Conservation (phyloP, 805 yeast genomes). For the Torulaspora gathmanii region DNA sequence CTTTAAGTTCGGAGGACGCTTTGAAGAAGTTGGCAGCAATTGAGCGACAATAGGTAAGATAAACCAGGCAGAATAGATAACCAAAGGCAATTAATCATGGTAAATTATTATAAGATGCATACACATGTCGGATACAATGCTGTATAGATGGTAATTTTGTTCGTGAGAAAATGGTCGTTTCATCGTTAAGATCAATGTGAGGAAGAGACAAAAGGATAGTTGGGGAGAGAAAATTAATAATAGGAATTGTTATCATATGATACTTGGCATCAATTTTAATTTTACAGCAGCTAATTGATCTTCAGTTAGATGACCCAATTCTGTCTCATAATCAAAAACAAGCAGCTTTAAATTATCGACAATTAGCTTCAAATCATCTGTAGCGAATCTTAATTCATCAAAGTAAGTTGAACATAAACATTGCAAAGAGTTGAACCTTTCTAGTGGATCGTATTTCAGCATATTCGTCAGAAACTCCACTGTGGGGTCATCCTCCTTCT, state of each 20-base stretch:
- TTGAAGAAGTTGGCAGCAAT: too few species aligned
- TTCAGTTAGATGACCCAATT: slow-evolving; percentile 27
- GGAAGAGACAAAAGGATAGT: neutral
- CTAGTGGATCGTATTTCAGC: slow-evolving; percentile 64
- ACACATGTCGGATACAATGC: slow-evolving; percentile 1
- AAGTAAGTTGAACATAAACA: slow-evolving; percentile 32
- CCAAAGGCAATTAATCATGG: neutral
- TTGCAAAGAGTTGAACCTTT: slow-evolving; percentile 53
- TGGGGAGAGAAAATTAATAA: neutral
- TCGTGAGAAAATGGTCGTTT: slow-evolving; percentile 5
- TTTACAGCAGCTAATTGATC: slow-evolving; percentile 30
- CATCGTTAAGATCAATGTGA: slow-evolving; percentile 9
- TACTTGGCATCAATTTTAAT: slow-evolving; percentile 17
- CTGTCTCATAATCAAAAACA: slow-evolving; percentile 28
- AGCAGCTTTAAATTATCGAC: slow-evolving; percentile 25
- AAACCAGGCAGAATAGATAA: neutral
- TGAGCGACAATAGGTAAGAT: neutral
- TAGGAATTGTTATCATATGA: slow-evolving; percentile 7
- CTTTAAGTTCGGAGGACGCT: neutral
- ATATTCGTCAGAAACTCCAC: slow-evolving; percentile 52
- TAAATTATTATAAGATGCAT: neutral
- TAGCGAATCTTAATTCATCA: slow-evolving; percentile 30
- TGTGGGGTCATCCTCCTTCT: slow-evolving; percentile 44
- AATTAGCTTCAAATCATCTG: slow-evolving; percentile 17
- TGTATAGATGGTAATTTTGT: slow-evolving; percentile 1